Evolutionary conservation across 148 eudicot genomes (phyloP), one percentile per base, ranked within the genome.

Genomic region (Rhododendron mucronatum): DNA sequence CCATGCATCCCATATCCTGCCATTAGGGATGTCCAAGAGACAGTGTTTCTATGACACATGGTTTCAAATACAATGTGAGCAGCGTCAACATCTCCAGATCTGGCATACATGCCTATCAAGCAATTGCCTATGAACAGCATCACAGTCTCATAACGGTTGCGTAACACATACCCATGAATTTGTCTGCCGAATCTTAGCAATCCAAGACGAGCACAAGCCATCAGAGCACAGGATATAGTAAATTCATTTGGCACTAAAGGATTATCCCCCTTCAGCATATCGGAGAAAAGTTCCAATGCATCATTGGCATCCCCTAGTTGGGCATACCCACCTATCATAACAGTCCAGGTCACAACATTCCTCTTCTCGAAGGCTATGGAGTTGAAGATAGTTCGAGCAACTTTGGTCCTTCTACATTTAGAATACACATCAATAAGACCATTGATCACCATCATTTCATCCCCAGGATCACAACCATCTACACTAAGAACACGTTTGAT

Each of bases 1-100:
- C 98, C 98, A 85, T 95, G 98, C 92, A 95, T 89, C 77, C 98
- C 98, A 83, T 92, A 95, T 51, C 98, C 96, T 26, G 95, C 89
- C 90, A 95, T 89, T 73, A 95, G 80, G 53, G 96, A 92, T n/a
- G 98, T 95, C 96, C 96, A 95, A 44, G 98, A 93, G 63, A 95
- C 94, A 14, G 88, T 87, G 82, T 95, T 95, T 86, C 89, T 93
- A 26, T 87, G 89, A 75, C 35, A 85, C 95, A 95, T 93, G 84
- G 69, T 85, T 84, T 95, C 91, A 88, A 95, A 95, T 21, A 95
- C 90, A 10, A 84, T 81, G 57, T 91, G 89, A 65, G 95, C 94
- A 71, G 91, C 82, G 82, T 93, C 88, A 84, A 94, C 88, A 80
- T 93, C 92, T 82, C 96, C 96, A 47, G 96, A 95, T 91, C 94